Evolutionary conservation across 768 basidiomycete species (phyloP).

Genomic region (Paxillus involutus): DNA sequence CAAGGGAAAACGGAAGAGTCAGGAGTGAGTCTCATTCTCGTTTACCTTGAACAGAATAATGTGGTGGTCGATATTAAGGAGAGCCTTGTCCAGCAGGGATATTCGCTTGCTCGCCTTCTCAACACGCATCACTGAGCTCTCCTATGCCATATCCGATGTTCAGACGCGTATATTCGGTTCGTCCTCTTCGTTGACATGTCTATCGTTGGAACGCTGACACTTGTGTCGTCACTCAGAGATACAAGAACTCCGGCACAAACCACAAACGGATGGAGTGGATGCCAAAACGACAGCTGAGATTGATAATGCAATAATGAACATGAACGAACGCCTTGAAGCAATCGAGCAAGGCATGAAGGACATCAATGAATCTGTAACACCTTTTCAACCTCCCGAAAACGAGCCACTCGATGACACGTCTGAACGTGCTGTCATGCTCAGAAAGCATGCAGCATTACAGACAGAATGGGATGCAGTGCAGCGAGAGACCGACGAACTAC

Average conservation of each 20-base stretch:
- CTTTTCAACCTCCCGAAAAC: slow-evolving; percentile 48
- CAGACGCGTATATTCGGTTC: slow-evolving; percentile 89
- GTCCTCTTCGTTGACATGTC: slow-evolving; percentile 11
- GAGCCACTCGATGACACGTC: slow-evolving; percentile 48
- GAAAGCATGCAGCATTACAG: slow-evolving; percentile 72
- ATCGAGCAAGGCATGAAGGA: slow-evolving; percentile 72
- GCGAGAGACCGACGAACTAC: slow-evolving; percentile 74
- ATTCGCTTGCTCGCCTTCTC: slow-evolving; percentile 75
- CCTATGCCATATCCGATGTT: slow-evolving; percentile 84
- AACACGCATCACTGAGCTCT: slow-evolving; percentile 84
- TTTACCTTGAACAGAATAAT: slow-evolving; percentile 19
- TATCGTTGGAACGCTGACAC: slow-evolving; percentile 9
- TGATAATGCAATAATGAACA: slow-evolving; percentile 75
- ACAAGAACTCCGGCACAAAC: slow-evolving; percentile 89
- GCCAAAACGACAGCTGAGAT: slow-evolving; percentile 66
- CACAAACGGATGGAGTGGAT: slow-evolving; percentile 56
- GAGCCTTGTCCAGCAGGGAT: slow-evolving; percentile 49
- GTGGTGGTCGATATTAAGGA: slow-evolving; percentile 28
- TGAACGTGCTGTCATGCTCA: slow-evolving; percentile 46
- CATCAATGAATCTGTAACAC: slow-evolving; percentile 64
- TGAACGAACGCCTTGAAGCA: slow-evolving; percentile 77
- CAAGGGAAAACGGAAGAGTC: slow-evolving; percentile 56
- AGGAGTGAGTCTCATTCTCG: slow-evolving; percentile 56
- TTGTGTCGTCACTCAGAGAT: slow-evolving; percentile 56
- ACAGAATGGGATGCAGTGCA: slow-evolving; percentile 82